These are phyloP conservation scores for Diaporthe amygdali DNA, from an alignment of 2,329 filamentous ascomycete species.

Conservation along the genomic window DNA sequence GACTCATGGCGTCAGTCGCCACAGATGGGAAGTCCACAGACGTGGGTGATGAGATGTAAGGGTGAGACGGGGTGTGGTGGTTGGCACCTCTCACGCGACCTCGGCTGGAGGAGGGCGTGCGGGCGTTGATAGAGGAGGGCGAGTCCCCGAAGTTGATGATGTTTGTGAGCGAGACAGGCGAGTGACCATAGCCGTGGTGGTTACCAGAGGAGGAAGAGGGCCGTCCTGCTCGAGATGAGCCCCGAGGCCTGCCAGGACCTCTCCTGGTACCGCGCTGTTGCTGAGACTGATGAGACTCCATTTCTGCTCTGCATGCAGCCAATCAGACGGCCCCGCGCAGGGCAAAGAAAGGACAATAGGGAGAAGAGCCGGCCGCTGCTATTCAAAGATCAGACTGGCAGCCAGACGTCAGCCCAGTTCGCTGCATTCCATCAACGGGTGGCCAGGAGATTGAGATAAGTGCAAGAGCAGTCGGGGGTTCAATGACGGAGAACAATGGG, in stretches of 20 bases:
- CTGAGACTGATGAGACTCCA: slow-evolving; percentile 24
- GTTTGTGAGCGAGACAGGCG: slow-evolving; percentile 16
- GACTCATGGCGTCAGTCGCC: slow-evolving; percentile 14
- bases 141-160: slow-evolving; percentile 21
- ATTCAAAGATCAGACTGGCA: background rate
- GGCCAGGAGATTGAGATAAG: background rate
- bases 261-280: slow-evolving; percentile 21
- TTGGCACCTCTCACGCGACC: slow-evolving; percentile 20
- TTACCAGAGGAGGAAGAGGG: slow-evolving; percentile 21
- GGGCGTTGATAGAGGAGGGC: slow-evolving; percentile 6
- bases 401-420: slow-evolving; percentile 7
- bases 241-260: slow-evolving; percentile 18
- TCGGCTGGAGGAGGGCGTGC: slow-evolving; percentile 18
- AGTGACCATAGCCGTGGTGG: slow-evolving; percentile 10
- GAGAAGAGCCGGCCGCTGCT: background rate
- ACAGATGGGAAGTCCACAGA: slow-evolving; percentile 1
- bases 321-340: slow-evolving; percentile 22
- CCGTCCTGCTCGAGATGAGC: slow-evolving; percentile 22
- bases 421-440: background rate
- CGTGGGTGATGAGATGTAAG: slow-evolving; percentile 14
- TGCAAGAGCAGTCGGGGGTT: background rate
- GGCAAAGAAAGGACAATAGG: slow-evolving; percentile 5
- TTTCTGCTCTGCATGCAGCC: slow-evolving; percentile 22
- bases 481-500: slow-evolving; percentile 6
- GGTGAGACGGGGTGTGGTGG: slow-evolving; percentile 17